Evolutionary conservation across 1,284 basidiomycete genomes (phyloP), one percentile per base, ranked within the genome.

Genomic region (Trichosporon faecale): DNA sequence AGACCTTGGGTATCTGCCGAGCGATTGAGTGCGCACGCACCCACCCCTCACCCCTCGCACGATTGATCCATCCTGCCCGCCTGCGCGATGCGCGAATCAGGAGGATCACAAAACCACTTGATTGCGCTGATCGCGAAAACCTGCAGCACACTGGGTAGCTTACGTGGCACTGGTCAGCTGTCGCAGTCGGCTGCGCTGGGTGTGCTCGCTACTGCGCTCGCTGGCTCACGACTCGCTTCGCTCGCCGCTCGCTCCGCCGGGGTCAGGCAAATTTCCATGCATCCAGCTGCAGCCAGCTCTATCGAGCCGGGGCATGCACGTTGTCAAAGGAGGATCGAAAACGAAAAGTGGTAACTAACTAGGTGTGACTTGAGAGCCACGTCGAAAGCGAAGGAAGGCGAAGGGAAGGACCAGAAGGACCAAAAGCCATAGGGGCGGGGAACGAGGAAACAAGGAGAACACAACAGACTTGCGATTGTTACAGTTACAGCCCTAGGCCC

Each of bases 271-370:
- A 61, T 33, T 61, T 31, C 29, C 57, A 61, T 61, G 57, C 57
- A 61, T 61, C 18, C 57, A 61, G 57, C 27, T 61, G 49, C 57
- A 61, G 57, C 57, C 57, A 31, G 29, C 27, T 44, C 27, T 14
- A 9, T 2, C n/a, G 27, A 61, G 57, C 57, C 23, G 16, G 57
- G 29, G 23, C 14, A 31, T 31, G 57, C 57, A 61, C 57, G 57
- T 68, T 46, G 33, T 44, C 63, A 64, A 37, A 66, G 65, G 25
- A 64, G 35, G 23, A 68, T 66, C 70, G 70, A 71, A 71, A 71
- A 68, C 67, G 61, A 66, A 64, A 64, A 66, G 31, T n/a, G 29
- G 29, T 31, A 33, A 31, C 33, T 23, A 61, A 33, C 49, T 61
- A 61, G 21, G n/a, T 27, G 21, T 23, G 52, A 25, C 8, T 23